Conservation (phyloP, 495 filamentous ascomycete genomes). For the Hyaloscypha hepaticicola region DNA sequence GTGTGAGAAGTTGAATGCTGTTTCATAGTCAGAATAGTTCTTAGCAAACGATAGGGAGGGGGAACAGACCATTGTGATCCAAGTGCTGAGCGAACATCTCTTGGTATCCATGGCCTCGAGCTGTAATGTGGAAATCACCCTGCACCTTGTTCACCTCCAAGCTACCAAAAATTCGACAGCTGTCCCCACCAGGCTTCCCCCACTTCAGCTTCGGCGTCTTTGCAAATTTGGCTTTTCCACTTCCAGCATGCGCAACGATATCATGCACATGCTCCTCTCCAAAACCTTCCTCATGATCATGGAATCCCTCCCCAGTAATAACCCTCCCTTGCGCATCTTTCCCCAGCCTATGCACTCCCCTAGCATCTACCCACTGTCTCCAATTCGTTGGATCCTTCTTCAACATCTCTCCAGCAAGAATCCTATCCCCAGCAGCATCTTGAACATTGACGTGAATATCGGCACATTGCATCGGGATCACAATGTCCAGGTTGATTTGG, state of each 20-base stretch:
- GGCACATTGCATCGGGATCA: slow-evolving; percentile 85
- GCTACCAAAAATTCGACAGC: slow-evolving; percentile 86
- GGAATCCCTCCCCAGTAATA: slow-evolving; percentile 52
- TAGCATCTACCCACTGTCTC: slow-evolving; percentile 73
- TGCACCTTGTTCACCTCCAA: slow-evolving; percentile 94
- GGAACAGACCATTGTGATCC: slow-evolving; percentile 69
- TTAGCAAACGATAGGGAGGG: not conserved
- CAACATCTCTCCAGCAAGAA: slow-evolving; percentile 76
- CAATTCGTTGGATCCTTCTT: slow-evolving; percentile 75
- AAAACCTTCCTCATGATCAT: slow-evolving; percentile 56
- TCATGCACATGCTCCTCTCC: slow-evolving; percentile 73
- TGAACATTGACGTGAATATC: slow-evolving; percentile 96
- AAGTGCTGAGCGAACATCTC: slow-evolving; percentile 66
- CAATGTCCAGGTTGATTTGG: slow-evolving; percentile 93
- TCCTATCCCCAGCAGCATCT: slow-evolving; percentile 88
- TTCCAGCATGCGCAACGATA: slow-evolving; percentile 59
- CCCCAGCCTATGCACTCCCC: slow-evolving; percentile 66
- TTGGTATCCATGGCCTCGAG: slow-evolving; percentile 87
- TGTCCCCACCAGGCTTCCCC: slow-evolving; percentile 45
- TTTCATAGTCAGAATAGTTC: slow-evolving; percentile 18
- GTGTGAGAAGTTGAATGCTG: slow-evolving; percentile 98
- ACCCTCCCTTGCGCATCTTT: slow-evolving; percentile 45
- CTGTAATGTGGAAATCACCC: slow-evolving; percentile 98
- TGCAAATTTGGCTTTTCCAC: slow-evolving; percentile 54
- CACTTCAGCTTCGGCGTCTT: slow-evolving; percentile 69